A percentile compares a stretch with the other conserved stretches of the same genome.
These are phyloP conservation scores for Rhizopus stolonifer DNA, from an alignment of 371 early-diverging fungal genomes.

Conservation along the genomic window DNA sequence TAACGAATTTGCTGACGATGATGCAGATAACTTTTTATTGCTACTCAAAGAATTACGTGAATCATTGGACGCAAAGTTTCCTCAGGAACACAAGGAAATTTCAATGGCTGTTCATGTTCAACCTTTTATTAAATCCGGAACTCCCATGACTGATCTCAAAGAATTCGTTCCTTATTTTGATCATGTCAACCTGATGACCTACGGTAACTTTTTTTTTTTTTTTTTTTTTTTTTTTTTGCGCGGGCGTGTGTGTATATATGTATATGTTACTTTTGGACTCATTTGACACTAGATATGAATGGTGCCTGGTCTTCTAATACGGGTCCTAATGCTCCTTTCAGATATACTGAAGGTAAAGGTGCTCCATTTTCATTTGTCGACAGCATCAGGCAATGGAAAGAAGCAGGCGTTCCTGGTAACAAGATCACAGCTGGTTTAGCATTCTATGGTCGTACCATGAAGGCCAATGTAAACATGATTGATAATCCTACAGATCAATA, in stretches of 20 bases:
- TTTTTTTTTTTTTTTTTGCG: too few relatives aligned
- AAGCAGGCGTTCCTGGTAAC: slow-evolving; percentile 59
- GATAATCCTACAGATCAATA: slow-evolving; percentile 32
- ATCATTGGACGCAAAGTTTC: slow-evolving; percentile 60
- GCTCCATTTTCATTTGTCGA: slow-evolving; percentile 54
- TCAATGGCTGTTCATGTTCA: slow-evolving; percentile 72
- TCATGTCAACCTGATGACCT: slow-evolving; percentile 65
- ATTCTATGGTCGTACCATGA: slow-evolving; percentile 68
- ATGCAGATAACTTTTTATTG: slow-evolving; percentile 55
- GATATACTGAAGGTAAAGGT: slow-evolving; percentile 40
- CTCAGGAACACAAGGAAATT: slow-evolving; percentile 57
- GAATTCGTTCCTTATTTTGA: slow-evolving; percentile 65
- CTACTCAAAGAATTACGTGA: slow-evolving; percentile 61
- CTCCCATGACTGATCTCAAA: slow-evolving; percentile 54
- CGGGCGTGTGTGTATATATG: too few relatives aligned
- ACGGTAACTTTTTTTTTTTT: too few relatives aligned
- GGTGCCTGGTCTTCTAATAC: slow-evolving; percentile 67
- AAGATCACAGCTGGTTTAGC: slow-evolving; percentile 69
- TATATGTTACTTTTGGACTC: too few relatives aligned
- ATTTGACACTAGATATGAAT: slow-evolving; percentile 52
- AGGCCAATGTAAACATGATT: slow-evolving; percentile 51
- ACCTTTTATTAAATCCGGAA: slow-evolving; percentile 52
- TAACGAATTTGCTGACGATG: slow-evolving; percentile 53
- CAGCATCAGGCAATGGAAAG: slow-evolving; percentile 57
- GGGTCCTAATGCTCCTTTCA: slow-evolving; percentile 68